Percentiles rank a stretch among this genome's conserved stretches.
Conservation (phyloP, 2,329 filamentous ascomycete genomes). For the Ascochyta fabae region DNA sequence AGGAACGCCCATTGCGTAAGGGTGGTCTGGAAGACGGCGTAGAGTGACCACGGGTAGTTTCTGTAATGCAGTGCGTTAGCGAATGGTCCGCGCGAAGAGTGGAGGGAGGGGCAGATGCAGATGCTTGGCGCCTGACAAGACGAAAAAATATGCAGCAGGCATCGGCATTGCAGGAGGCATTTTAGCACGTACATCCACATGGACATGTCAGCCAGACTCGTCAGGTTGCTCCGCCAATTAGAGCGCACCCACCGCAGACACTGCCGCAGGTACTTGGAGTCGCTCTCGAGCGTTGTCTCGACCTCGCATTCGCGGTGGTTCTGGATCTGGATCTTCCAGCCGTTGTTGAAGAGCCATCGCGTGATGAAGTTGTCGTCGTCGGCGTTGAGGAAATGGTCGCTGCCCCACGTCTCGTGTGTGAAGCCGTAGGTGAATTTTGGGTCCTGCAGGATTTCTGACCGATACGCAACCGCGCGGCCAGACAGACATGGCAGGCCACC, state of each 20-base stretch:
- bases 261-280: conserved; percentile 87
- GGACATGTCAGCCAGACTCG: conserved; percentile 82
- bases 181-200: conserved; percentile 77
- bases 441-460: conserved; percentile 84
- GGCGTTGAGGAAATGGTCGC: conserved; percentile 85
- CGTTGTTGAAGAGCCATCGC: conserved; percentile 89
- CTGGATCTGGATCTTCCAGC: conserved; percentile 95
- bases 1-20: conserved; percentile 86
- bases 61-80: conserved; percentile 57
- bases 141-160: conserved; percentile 27
- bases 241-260: conserved; percentile 94
- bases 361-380: conserved; percentile 99
- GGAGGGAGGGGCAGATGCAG: conserved; percentile 31
- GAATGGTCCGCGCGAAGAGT: conserved; percentile 26
- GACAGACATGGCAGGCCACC: conserved; percentile 97
- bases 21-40: conserved; percentile 90
- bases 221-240: conserved; percentile 97
- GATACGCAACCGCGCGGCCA: conserved; percentile 90
- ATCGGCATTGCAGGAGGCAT: conserved; percentile 25
- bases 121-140: conserved; percentile 37
- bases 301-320: conserved; percentile 85
- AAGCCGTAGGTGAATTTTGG: conserved; percentile 86
- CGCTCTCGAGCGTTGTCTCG: conserved; percentile 89
- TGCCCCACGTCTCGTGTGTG: conserved; percentile 76
- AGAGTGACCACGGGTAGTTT: conserved; percentile 91